Base-by-base conservation (phyloP, 164 flowering plant species). In the Buxus sempervirens region DNA sequence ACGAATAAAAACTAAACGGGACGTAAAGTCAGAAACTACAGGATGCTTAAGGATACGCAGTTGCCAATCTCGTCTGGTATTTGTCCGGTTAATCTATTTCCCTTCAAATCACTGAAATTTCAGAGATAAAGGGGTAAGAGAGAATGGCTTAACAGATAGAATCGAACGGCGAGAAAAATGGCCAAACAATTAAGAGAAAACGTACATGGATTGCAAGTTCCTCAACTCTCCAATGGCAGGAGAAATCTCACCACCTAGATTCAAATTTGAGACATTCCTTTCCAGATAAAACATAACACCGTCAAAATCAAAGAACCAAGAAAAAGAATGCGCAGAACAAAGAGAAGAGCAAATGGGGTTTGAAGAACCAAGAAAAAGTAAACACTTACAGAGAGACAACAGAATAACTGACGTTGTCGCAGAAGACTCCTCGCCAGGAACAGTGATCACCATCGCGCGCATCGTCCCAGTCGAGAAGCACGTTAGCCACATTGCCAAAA, bases 61-160 rank as follows among this genome's bases (percentile, higher is more conserved):
- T 90, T 78, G 54, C 97, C 97, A 36, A 94, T 85, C 73, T 94
- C 98, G 80, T 91, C 98, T 2, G 98, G 98, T 18, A 94, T 90
- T 83, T 88, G 97, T 38, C 98, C 97, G 0, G 86, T 85, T 53
- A 94, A 66, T 15, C 73, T 82, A 73, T 91, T 94, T 4, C 97
- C 96, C 69, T 88, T 88, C 66, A 94, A 76, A 66, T 94, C 96
- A 62, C 98, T 94, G 82, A 71, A 53, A 54, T 61, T 7, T 32
- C 54, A 27, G 22, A 57, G n/a, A n/a, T n/a, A n/a, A 54, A 8
- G 38, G 54, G 7, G 12, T 22, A 3, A 32, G 32, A 12, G n/a
- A 14, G 4, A 9, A 23, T 26, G n/a, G 41, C 8, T n/a, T 6
- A 24, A 0, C 54, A 51, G 56, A 3, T 3, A 32, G 38, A 32